phyloP scores from a whole-genome alignment of 1,284 basidiomycete genomes.

The Cryptococcus sp. region DNA sequence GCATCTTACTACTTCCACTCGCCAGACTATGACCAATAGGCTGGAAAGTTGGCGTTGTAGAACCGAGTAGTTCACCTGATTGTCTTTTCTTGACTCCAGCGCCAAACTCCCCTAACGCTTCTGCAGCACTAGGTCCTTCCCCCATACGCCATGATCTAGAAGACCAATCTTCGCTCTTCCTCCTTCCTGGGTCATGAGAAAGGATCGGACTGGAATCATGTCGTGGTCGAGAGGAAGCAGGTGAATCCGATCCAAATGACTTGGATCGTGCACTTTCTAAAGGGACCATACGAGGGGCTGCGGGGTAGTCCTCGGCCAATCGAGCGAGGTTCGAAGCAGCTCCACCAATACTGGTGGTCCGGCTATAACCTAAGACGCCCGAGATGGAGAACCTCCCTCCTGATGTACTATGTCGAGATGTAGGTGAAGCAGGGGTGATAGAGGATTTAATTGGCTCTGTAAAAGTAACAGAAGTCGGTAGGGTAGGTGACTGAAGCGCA shows the following conservation, averaged over 20 bases:
- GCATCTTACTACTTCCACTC: neutral
- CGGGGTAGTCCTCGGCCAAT: conserved; percentile 29
- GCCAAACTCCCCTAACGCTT: conserved; percentile 40
- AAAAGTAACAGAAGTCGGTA: conserved; percentile 32
- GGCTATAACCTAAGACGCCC: conserved; percentile 32
- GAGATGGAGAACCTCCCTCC: conserved; percentile 38
- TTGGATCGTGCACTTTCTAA: conserved; percentile 4
- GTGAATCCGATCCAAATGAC: conserved; percentile 1
- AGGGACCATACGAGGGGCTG: conserved; percentile 1
- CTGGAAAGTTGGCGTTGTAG: neutral
- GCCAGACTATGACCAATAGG: neutral
- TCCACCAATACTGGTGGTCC: conserved; percentile 21
- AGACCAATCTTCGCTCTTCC: conserved; percentile 39
- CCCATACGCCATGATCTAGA: conserved; percentile 35
- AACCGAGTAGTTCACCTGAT: conserved; percentile 15
- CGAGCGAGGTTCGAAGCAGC: conserved; percentile 29
- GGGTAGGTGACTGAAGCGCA: conserved; percentile 28
- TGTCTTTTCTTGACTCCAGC: conserved; percentile 30
- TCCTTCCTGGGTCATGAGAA: conserved; percentile 3
- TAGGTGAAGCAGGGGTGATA: conserved; percentile 16
- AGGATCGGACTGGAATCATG: conserved; percentile 4
- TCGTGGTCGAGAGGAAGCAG: conserved; percentile 13
- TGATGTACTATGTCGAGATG: conserved; percentile 19
- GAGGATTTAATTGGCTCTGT: conserved; percentile 27
- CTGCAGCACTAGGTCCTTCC: conserved; percentile 36